These are phyloP conservation scores for Trichosanthes cucumerina DNA, from an alignment of 306 rosid species.

Conservation along the genomic window DNA sequence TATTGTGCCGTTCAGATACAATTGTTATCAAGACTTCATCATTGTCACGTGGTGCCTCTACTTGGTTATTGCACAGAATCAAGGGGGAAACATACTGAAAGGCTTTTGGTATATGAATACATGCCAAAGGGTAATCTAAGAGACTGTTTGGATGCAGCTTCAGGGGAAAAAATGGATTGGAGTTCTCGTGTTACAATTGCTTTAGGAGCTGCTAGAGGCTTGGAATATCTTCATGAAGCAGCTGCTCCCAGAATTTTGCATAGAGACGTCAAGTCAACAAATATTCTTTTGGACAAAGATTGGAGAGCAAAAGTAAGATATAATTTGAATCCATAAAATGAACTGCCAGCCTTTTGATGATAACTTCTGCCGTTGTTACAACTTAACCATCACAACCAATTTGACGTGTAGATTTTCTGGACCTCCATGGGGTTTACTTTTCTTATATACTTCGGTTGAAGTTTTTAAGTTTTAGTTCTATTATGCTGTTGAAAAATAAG, in stretches of 20 bases:
- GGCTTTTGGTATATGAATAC: slow-evolving; percentile 72
- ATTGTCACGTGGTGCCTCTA: slow-evolving; percentile 84
- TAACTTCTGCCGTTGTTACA: neutral
- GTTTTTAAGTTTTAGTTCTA: neutral
- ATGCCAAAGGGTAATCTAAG: slow-evolving; percentile 82
- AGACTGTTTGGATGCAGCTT: slow-evolving; percentile 62
- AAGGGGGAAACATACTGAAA: slow-evolving; percentile 62
- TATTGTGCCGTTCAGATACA: slow-evolving; percentile 56
- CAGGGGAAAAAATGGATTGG: slow-evolving; percentile 58
- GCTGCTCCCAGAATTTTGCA: slow-evolving; percentile 97
- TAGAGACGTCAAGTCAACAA: slow-evolving; percentile 90
- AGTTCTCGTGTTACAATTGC: slow-evolving; percentile 73
- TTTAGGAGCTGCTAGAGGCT: slow-evolving; percentile 92
- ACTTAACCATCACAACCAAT: neutral
- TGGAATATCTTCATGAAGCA: slow-evolving; percentile 97
- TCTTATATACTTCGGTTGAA: neutral
- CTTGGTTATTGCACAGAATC: slow-evolving; percentile 82
- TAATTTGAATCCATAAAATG: neutral
- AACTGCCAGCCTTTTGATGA: neutral
- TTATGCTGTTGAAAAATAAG: neutral
- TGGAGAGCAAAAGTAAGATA: slow-evolving; percentile 70
- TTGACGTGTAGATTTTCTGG: neutral
- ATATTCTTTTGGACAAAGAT: slow-evolving; percentile 84
- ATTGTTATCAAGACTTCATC: slow-evolving; percentile 81
- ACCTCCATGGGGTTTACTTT: neutral